phyloP scores from a whole-genome alignment of 2,329 filamentous ascomycete species.

The Fusarium ambrosium region DNA sequence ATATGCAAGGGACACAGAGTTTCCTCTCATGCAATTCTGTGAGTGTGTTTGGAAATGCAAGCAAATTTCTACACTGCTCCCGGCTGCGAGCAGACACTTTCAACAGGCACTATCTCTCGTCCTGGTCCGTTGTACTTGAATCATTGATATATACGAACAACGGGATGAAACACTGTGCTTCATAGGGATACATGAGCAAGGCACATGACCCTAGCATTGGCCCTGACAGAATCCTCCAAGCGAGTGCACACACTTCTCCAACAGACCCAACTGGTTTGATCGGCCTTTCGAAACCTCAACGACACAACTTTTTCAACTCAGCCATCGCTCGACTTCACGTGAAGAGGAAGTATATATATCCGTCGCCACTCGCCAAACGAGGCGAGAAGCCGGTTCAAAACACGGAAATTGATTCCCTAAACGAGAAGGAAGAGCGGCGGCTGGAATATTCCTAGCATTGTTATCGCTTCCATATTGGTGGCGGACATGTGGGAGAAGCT shows the following conservation, averaged over 20 bases:
- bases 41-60: neutral
- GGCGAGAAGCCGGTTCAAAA: neutral
- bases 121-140: neutral
- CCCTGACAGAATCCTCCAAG: neutral
- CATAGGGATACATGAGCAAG: neutral
- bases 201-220: neutral
- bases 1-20: neutral
- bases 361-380: neutral
- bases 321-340: neutral
- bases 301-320: neutral
- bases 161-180: neutral
- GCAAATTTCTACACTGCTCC: neutral
- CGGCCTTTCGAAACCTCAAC: neutral
- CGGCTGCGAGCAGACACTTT: neutral
- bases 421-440: neutral
- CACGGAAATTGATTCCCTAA: neutral
- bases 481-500: neutral
- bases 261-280: neutral
- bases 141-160: neutral
- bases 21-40: neutral
- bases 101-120: neutral
- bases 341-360: neutral
- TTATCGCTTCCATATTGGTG: neutral
- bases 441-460: neutral
- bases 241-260: neutral